phyloP scores from a whole-genome alignment of 2,329 filamentous ascomycete genomes.

The Pseudogymnoascus sp. region DNA sequence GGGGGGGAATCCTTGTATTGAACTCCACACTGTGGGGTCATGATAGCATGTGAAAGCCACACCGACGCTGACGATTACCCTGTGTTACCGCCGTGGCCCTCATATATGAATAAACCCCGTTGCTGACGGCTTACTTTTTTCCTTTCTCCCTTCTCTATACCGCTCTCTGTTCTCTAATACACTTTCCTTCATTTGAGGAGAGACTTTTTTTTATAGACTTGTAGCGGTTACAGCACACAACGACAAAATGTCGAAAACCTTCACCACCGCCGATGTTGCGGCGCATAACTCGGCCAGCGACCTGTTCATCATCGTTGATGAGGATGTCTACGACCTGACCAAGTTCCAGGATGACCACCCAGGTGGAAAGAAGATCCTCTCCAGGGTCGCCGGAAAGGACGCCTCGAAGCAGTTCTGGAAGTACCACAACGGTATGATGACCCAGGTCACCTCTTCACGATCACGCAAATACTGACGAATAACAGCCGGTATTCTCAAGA shows the following conservation, averaged over 20 bases:
- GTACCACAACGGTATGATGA: conserved; percentile 31
- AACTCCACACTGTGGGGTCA: neutral
- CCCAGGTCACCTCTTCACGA: no score
- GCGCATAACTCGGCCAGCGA: conserved; percentile 82
- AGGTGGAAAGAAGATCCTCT: conserved; percentile 28
- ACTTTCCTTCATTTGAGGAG: neutral
- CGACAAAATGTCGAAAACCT: conserved; percentile 71
- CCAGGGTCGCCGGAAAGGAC: conserved; percentile 29
- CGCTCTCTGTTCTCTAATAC: neutral
- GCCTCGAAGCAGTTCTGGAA: conserved; percentile 29
- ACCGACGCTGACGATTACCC: neutral
- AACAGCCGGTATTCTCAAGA: conserved; percentile 32
- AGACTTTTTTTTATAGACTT: neutral
- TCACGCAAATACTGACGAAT: neutral
- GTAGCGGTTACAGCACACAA: neutral
- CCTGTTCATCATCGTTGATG: conserved; percentile 85
- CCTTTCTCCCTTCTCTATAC: neutral
- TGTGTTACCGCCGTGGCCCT: neutral
- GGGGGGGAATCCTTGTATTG: neutral
- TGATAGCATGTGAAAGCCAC: conserved; percentile 9
- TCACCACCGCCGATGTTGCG: conserved; percentile 76
- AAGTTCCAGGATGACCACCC: conserved; percentile 81
- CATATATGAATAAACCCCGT: conserved; percentile 8
- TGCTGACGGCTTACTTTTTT: neutral
- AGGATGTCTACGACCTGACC: conserved; percentile 92